Evolutionary conservation across 495 filamentous ascomycete species (phyloP), one percentile per base, ranked within the genome.

Genomic region (Penicillium psychrofluorescens): DNA sequence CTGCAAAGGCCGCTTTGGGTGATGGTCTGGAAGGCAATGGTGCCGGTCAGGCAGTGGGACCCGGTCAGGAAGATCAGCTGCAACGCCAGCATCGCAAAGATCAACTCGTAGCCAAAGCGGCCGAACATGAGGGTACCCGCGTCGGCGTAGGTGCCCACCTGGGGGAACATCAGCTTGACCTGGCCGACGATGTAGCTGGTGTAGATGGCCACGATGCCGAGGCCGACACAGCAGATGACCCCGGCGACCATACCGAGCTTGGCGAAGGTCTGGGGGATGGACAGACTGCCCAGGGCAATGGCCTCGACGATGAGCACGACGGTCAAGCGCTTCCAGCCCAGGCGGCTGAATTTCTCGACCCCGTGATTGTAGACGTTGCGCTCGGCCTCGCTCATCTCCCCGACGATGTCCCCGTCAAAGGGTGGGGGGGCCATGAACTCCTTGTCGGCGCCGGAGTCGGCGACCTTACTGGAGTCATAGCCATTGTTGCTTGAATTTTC

Each of bases 101-200:
- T 64, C n/a, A 88, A 49, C 50, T 83, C 78, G 44, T 79, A 79
- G 1, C 80, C 82, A 38, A 75, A 69, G 13, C 48, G 48, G 7
- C 36, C 45, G 60, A 78, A 74, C 50, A 86, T 72, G 37, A 89
- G 51, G n/a, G 69, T 62, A 27, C 80, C 79, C 5, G 76, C 83
- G 54, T 89, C 83, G 14, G 81, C 76, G 43, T 86, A 83, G 56
- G 80, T 74, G 49, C 75, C 59, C 7, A 88, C 75, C 32, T 81
- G 61, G 1, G 84, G 85, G 55, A 77, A 80, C 37, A 70, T 69
- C 22, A 83, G 40, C 56, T 85, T 86, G 47, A 89, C 78, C 61
- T 86, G 81, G 29, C 80, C 84, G 42, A 88, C 71, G 36, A 86
- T 69, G 46, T 81, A 85, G 56, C 81, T 81, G 36, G 81, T 84